Percentiles rank a stretch among this genome's conserved stretches.
Evolutionary conservation across 2,329 filamentous ascomycete species (phyloP).

Genomic region (Diaporthe sp.): DNA sequence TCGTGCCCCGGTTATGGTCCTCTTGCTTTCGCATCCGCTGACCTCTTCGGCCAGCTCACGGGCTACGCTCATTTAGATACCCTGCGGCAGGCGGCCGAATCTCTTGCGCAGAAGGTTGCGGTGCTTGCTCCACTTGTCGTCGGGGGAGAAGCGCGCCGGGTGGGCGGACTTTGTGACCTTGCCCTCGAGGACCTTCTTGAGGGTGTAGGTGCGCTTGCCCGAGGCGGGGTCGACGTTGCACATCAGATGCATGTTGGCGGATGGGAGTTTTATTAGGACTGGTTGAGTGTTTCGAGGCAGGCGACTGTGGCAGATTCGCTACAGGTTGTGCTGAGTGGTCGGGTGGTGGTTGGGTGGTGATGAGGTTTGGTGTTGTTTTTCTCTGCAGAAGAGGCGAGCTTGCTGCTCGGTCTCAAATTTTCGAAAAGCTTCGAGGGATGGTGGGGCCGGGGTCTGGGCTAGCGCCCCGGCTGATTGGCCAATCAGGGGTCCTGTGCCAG

Average conservation of each 20-base stretch:
- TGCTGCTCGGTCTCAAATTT: constrained; percentile 20
- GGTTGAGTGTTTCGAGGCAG: background rate
- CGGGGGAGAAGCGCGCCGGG: constrained; percentile 94
- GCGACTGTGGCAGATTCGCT: too few species aligned
- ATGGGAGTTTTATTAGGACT: background rate
- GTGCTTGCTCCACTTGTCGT: constrained; percentile 98
- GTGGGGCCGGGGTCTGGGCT: background rate
- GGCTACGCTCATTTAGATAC: constrained; percentile 72
- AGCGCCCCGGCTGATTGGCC: background rate
- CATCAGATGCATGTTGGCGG: constrained; percentile 69
- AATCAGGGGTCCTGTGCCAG: background rate
- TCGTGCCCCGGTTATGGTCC: too few species aligned
- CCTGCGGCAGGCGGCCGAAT: constrained; percentile 87
- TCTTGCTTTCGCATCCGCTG: background rate
- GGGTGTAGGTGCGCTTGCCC: constrained; percentile 93
- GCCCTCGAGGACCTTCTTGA: constrained; percentile 87
- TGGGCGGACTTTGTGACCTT: constrained; percentile 96
- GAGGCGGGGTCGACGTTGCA: constrained; percentile 80
- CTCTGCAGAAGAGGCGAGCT: background rate
- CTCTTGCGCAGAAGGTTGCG: constrained; percentile 94
- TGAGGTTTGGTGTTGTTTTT: background rate
- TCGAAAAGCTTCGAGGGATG: background rate
- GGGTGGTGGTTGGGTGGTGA: background rate
- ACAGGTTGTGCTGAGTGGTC: background rate
- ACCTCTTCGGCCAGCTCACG: too few species aligned